These are phyloP conservation scores for Penicillium mononematosum DNA, from an alignment of 495 filamentous ascomycete genomes.

Conservation along the genomic window DNA sequence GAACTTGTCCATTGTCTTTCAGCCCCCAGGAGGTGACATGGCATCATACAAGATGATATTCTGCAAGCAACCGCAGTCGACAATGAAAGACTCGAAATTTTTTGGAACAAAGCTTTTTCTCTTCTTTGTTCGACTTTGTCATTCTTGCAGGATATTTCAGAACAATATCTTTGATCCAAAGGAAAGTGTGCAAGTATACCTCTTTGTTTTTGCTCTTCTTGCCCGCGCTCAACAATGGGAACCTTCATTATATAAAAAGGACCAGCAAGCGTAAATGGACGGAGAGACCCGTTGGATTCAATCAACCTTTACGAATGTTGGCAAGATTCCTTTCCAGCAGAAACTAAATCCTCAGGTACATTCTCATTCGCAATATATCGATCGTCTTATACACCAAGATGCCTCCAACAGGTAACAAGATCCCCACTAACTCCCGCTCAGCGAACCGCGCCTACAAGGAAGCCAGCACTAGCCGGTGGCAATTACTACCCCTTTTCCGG, in stretches of 20 bases:
- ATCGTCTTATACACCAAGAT: background rate
- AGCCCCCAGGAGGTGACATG: background rate
- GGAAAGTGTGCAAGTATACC: background rate
- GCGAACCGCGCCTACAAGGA: background rate
- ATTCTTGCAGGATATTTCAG: background rate
- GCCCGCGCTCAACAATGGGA: background rate
- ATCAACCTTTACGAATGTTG: background rate
- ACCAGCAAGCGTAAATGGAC: background rate
- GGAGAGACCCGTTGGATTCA: background rate
- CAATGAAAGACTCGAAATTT: background rate
- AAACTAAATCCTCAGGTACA: background rate
- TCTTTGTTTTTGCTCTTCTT: background rate
- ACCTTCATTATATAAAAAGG: background rate
- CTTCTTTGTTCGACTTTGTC: background rate
- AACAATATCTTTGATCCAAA: background rate
- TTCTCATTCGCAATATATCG: background rate
- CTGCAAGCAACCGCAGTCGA: background rate
- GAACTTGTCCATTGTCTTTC: background rate
- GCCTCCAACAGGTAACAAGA: background rate
- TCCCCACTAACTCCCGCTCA: background rate
- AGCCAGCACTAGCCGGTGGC: slow-evolving; percentile 7
- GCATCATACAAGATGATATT: background rate
- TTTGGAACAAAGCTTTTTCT: background rate
- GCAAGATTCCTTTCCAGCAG: background rate
- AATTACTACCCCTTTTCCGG: background rate